These are phyloP conservation scores for Annulohypoxylon bovei DNA, from an alignment of 495 filamentous ascomycete genomes.

Conservation along the genomic window DNA sequence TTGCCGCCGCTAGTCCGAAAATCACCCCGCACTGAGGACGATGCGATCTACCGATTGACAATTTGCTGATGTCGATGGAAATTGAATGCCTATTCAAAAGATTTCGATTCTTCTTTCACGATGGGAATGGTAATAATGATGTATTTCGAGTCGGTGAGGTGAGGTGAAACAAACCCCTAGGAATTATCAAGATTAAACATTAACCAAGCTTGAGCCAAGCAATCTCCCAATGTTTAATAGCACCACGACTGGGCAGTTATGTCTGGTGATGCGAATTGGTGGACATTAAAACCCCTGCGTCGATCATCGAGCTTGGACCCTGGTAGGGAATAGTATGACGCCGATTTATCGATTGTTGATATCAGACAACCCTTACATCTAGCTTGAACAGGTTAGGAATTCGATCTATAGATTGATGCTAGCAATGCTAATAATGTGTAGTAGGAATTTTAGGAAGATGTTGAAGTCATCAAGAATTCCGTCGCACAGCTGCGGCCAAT, in stretches of 20 bases:
- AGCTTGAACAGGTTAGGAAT: conserved; percentile 17
- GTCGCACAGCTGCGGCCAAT: conserved; percentile 20
- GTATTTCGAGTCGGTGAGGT: background rate
- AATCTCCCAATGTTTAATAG: background rate
- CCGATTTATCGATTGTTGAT: conserved; percentile 17
- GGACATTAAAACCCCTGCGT: conserved; percentile 36
- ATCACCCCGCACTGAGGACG: background rate
- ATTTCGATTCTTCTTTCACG: background rate
- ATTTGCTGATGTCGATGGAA: background rate
- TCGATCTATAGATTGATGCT: conserved; percentile 11
- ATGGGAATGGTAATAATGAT: background rate
- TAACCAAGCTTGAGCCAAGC: conserved; percentile 1
- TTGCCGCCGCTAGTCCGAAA: background rate
- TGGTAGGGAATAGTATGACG: conserved; percentile 31
- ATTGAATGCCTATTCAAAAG: background rate
- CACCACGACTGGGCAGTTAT: background rate
- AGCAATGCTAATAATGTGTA: background rate
- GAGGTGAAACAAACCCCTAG: background rate
- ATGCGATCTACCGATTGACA: background rate
- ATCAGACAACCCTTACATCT: background rate
- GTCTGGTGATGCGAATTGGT: conserved; percentile 18
- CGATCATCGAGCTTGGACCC: conserved; percentile 35
- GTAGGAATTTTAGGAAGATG: conserved; percentile 22
- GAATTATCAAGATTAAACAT: conserved; percentile 11
- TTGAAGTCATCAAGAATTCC: conserved; percentile 37